Evolutionary conservation across 805 yeast genomes (phyloP).

Genomic region (Dipodascus geniculatus): DNA sequence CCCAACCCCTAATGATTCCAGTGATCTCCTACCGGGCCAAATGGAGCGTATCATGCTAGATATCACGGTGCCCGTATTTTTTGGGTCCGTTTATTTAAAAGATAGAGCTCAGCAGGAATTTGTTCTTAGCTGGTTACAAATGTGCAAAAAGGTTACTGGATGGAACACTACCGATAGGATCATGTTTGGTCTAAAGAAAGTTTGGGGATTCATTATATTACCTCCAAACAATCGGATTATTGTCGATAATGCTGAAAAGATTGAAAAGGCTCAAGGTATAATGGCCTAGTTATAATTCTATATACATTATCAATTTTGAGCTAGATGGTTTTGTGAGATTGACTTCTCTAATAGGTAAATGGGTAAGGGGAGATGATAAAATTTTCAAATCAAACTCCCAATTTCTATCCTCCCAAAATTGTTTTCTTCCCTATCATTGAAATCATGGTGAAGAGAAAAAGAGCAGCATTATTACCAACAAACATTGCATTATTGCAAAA

Average conservation of each 20-base stretch:
- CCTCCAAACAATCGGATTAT: not conserved
- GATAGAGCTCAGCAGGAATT: constrained; percentile 1
- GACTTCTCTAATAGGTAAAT: too few relatives aligned
- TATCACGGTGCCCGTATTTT: not conserved
- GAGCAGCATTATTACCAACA: constrained; percentile 88
- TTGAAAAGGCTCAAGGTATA: not conserved
- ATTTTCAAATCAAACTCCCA: not conserved
- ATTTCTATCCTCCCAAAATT: not conserved
- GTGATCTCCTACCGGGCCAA: not conserved
- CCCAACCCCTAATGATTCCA: not conserved
- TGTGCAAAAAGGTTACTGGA: not conserved
- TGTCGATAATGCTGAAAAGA: not conserved
- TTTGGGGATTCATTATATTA: not conserved
- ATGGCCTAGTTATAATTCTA: too few relatives aligned
- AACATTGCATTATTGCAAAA: constrained; percentile 88
- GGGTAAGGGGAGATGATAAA: not conserved
- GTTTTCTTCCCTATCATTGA: not conserved
- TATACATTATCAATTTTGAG: too few relatives aligned
- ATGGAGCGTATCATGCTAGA: not conserved
- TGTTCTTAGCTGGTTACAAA: not conserved
- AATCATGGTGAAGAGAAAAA: constrained; percentile 70
- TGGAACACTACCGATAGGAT: not conserved
- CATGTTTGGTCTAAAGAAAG: not conserved
- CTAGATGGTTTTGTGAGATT: too few relatives aligned
- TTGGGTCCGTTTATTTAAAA: not conserved